Conservation (phyloP, 352 stramenopile genomes). For the Pythium angustatum region DNA sequence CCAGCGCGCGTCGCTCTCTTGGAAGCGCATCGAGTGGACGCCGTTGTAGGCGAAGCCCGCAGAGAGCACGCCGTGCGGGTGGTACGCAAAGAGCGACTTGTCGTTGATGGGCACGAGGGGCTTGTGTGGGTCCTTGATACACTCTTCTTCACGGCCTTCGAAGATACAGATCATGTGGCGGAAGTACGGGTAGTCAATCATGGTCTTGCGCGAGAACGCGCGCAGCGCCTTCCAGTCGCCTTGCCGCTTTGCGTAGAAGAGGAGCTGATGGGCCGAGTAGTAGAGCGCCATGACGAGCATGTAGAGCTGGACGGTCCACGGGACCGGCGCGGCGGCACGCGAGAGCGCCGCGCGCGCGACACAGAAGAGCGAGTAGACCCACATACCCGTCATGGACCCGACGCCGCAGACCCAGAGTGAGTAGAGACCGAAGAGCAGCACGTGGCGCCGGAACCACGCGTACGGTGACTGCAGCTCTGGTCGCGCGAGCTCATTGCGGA, state of each 20-base stretch:
- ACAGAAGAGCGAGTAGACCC: slow-evolving; percentile 30
- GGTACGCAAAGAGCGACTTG: slow-evolving; percentile 55
- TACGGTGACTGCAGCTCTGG: slow-evolving; percentile 36
- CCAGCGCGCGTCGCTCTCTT: slow-evolving; percentile 51
- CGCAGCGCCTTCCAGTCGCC: slow-evolving; percentile 37
- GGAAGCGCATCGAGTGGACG: slow-evolving; percentile 50
- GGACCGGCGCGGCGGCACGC: neutral
- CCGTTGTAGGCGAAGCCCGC: slow-evolving; percentile 61
- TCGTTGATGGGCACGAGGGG: slow-evolving; percentile 42
- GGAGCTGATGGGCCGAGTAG: slow-evolving; percentile 44
- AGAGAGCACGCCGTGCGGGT: slow-evolving; percentile 67
- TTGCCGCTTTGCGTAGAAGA: slow-evolving; percentile 17
- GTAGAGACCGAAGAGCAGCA: slow-evolving; percentile 38
- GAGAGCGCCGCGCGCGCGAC: slow-evolving; percentile 21
- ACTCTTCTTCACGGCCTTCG: slow-evolving; percentile 34
- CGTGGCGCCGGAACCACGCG: slow-evolving; percentile 33
- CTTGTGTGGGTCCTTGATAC: slow-evolving; percentile 21
- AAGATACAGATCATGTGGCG: slow-evolving; percentile 45
- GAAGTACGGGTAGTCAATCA: slow-evolving; percentile 54
- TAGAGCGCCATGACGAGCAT: slow-evolving; percentile 41
- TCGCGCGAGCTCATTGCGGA: slow-evolving; percentile 20
- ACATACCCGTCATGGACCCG: slow-evolving; percentile 25
- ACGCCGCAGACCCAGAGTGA: slow-evolving; percentile 38
- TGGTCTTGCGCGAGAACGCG: slow-evolving; percentile 25
- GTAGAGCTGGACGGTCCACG: slow-evolving; percentile 22